These are phyloP conservation scores for Fusarium chuoi DNA, from an alignment of 2,329 filamentous ascomycete genomes.

Conservation along the genomic window DNA sequence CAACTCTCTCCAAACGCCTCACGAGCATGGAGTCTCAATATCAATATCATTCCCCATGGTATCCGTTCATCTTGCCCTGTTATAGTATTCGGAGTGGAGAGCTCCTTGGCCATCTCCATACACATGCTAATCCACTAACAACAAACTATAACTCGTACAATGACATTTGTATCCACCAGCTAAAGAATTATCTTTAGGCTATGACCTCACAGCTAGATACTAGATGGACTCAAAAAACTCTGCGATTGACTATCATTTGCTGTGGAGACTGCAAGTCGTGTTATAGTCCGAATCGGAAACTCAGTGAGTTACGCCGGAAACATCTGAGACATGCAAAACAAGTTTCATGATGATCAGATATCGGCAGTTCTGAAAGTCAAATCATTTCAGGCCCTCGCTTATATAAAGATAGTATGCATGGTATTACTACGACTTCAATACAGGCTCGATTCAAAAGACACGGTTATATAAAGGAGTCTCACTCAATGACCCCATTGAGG, in stretches of 20 bases:
- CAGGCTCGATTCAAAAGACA: neutral
- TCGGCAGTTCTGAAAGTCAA: neutral
- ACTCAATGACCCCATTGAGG: neutral
- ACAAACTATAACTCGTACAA: neutral
- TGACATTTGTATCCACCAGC: conserved; percentile 24
- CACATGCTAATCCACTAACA: conserved; percentile 13
- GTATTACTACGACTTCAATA: neutral
- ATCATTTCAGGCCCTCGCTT: neutral
- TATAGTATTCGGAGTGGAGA: conserved; percentile 14
- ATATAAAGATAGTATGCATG: neutral
- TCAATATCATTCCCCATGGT: neutral
- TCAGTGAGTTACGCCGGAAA: neutral
- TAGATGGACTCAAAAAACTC: neutral
- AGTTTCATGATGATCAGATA: neutral
- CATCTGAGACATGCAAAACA: neutral
- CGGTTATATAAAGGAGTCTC: neutral
- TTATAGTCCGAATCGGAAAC: neutral
- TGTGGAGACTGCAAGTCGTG: neutral
- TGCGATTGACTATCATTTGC: neutral
- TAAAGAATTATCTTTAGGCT: neutral
- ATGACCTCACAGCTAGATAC: neutral
- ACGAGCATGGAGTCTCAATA: neutral
- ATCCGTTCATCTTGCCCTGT: conserved; percentile 7
- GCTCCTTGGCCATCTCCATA: conserved; percentile 6
- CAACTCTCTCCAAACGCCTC: neutral